These are phyloP conservation scores for Lasiosphaeria miniovina DNA, from an alignment of 495 filamentous ascomycete genomes.

Conservation along the genomic window DNA sequence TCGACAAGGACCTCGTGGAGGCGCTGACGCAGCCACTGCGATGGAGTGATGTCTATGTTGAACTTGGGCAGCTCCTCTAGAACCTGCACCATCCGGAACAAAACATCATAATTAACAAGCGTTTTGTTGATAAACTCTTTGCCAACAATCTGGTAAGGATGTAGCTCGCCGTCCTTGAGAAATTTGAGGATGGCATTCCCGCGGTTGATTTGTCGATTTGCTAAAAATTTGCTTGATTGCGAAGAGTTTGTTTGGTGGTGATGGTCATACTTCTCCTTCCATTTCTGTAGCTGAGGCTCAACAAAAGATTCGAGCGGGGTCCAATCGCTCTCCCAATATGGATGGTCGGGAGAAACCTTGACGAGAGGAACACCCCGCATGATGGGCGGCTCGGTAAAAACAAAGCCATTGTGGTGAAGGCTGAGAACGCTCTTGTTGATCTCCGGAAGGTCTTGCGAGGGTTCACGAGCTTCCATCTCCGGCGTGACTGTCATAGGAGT, in stretches of 20 bases:
- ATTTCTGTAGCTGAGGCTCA: conserved; percentile 31
- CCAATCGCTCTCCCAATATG: conserved; percentile 49
- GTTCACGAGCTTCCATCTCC: conserved; percentile 14
- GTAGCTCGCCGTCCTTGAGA: conserved; percentile 39
- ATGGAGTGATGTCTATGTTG: conserved; percentile 41
- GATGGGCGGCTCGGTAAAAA: conserved; percentile 38
- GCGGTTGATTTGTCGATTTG: conserved; percentile 45
- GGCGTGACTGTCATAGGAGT: conserved; percentile 19
- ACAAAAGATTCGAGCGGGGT: conserved; percentile 31
- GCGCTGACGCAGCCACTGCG: conserved; percentile 48
- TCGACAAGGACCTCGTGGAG: conserved; percentile 37
- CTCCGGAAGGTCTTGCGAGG: conserved; percentile 21
- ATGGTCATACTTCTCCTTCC: conserved; percentile 37
- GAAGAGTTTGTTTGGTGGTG: conserved; percentile 15
- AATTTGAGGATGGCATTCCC: conserved; percentile 43
- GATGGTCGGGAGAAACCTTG: conserved; percentile 40
- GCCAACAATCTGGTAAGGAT: conserved; percentile 47
- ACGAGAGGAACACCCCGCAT: conserved; percentile 45
- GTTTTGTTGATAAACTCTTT: conserved; percentile 40
- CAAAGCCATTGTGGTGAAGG: conserved; percentile 38
- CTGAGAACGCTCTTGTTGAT: conserved; percentile 38
- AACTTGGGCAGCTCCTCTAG: conserved; percentile 46
- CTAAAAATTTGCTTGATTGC: conserved; percentile 41
- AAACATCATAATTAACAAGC: conserved; percentile 46
- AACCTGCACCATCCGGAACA: conserved; percentile 45